Base-by-base conservation (phyloP, 2,329 filamentous ascomycete genomes). In the Colletotrichum lini region DNA sequence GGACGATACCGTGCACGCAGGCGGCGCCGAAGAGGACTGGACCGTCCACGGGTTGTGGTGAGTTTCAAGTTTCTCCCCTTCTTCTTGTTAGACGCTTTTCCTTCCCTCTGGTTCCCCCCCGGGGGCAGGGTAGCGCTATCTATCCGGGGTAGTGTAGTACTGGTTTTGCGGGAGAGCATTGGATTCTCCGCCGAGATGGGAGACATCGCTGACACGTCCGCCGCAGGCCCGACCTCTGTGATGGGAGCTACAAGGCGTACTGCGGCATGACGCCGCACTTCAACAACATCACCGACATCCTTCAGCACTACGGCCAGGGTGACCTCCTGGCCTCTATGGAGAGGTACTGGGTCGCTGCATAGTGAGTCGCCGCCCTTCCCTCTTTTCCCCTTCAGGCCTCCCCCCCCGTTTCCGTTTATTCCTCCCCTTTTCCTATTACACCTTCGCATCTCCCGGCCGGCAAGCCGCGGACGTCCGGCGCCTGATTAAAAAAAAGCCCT, bases 21-120 rank as follows among this genome's bases (percentile, higher is more conserved):
- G 78, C 3, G 83, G 82, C n/a, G 75, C 79, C 5, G 83, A 84
- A 70, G 78, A 82, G 68, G 83, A 84, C 67, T 85, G 82, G 83
- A 85, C 83, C 1, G 67, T 85, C 1, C 83, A 84, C 58, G 83
- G 83, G n/a, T 73, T 85, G 40, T 85, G 84, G 83, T 84, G 71
- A 40, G 79, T 73, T 57, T 26, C n/a, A 2, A n/a, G 0, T 9
- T 4, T 4, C 9, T 13, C n/a, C 4, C 30, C 26, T 26, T 30
- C 26, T 30, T 30, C 26, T 30, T 30, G 26, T 30, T 30, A 30
- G 26, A 1, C 26, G 26, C 26, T 1, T 9, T 6, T 3, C n/a
- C 61, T 44, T 44, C 30, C 6, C 4, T 9, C 9, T n/a, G 16
- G 18, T 8, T 13, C 8, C 4, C 21, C 18, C 16, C 42, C n/a